Evolutionary conservation across 1,284 basidiomycete genomes (phyloP), one percentile per base, ranked within the genome.

Genomic region (Marasmius oreades): DNA sequence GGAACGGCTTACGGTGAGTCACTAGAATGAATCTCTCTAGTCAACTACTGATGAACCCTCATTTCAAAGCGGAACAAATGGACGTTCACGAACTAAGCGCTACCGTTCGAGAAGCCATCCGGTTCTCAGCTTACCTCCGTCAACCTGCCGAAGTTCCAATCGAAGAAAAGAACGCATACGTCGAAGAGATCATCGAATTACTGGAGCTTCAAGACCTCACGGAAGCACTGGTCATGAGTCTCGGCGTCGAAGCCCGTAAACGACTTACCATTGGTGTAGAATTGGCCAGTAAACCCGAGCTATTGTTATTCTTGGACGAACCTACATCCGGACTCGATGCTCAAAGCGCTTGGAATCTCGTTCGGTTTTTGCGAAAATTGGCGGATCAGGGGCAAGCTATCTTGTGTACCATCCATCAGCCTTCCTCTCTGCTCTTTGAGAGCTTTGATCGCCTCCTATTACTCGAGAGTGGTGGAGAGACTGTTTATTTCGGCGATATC

Each of bases 211-310:
- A 86, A 59, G 80, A 85, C 61, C 68, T 85, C 1, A 77, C 84
- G 0, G 85, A 88, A 56, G 85, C 84, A 0, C 68, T 89, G 34
- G 80, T 88, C 6, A 78, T 80, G 65, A 80, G 75, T 53, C 75
- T 88, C 43, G 80, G 77, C 62, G 86, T 92, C 42, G 93, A 94
- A 63, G 84, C 91, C 34, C 81, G 92, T 62, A 96, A 96, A 71
- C 86, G 92, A 6, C 77, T 91, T 43, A 94, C 92, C 0, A 95
- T 95, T 60, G 93, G 91, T 61, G 93, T 95, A 53, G 93, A 96
- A 70, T 76, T 94, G 3, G 91, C 91, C 2, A 87, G 86, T 67
- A 92, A 88, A 67, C 93, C 93, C 0, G 85, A 87, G 57, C 77
- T 95, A 22, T 79, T 96, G 1, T 77, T 95, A 39, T 92, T 93